These are phyloP conservation scores for Globisporangium okanoganense DNA, from an alignment of 352 stramenopile species.

Conservation along the genomic window DNA sequence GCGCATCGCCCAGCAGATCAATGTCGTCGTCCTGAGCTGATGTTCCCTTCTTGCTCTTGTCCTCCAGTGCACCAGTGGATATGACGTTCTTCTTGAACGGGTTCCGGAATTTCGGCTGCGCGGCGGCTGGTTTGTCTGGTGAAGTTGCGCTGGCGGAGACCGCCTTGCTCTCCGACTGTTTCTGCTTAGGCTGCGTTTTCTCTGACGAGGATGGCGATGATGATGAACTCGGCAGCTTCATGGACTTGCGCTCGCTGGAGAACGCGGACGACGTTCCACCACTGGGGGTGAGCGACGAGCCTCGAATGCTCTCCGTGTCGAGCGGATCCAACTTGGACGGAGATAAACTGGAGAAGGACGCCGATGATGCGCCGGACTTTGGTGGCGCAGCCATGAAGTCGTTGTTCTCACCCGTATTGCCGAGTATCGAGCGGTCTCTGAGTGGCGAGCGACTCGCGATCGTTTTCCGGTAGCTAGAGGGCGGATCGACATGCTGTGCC, in stretches of 20 bases:
- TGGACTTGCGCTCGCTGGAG: conserved; percentile 5
- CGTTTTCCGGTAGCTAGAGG: conserved; percentile 1
- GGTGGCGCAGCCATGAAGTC: background rate
- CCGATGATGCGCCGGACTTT: background rate
- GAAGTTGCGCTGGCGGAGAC: background rate
- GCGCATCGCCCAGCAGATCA: background rate
- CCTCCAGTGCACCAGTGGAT: background rate
- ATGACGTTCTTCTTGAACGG: conserved; percentile 9
- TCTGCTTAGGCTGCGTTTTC: conserved; percentile 5
- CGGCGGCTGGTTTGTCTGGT: background rate
- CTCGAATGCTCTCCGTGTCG: conserved; percentile 6
- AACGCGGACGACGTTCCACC: background rate
- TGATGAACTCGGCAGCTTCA: background rate
- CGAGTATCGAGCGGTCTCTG: background rate
- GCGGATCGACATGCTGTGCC: background rate
- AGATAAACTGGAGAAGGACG: background rate
- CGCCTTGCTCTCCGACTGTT: background rate
- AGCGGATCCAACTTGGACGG: conserved; percentile 13
- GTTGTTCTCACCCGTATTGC: background rate
- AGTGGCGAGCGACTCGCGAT: conserved; percentile 6
- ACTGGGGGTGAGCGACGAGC: background rate
- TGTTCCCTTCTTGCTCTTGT: background rate
- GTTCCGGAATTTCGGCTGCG: conserved; percentile 12
- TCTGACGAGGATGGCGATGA: background rate
- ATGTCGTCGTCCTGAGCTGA: background rate